A percentile compares a stretch with the other conserved stretches of the same genome.
Evolutionary conservation across 805 yeast genomes (phyloP).

Genomic region (Nakazawaea wyomingensis): DNA sequence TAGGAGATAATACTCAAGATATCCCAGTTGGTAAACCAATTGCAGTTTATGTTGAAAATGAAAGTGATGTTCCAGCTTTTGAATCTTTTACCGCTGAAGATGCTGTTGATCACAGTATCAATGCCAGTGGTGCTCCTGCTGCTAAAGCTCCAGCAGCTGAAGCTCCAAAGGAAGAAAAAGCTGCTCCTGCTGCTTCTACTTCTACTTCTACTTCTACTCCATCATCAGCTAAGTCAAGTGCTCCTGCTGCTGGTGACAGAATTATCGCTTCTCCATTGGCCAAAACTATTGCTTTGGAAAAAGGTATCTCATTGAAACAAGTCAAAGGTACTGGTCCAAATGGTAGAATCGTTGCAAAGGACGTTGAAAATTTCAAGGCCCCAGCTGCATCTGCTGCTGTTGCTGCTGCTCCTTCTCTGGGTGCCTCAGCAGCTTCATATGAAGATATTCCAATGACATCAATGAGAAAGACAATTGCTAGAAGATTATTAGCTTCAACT

Average conservation of each 20-base stretch:
- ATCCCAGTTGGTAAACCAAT: constrained; percentile 93
- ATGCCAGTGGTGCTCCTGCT: neutral
- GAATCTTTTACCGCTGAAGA: constrained; percentile 79
- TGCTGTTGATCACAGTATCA: constrained; percentile 44
- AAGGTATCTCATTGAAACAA: constrained; percentile 81
- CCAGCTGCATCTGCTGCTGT: constrained; percentile 37
- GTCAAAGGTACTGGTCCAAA: constrained; percentile 91
- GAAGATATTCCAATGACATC: constrained; percentile 81
- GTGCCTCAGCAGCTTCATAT: constrained; percentile 54
- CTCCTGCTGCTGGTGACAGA: constrained; percentile 42
- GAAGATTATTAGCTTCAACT: constrained; percentile 82
- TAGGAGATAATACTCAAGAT: constrained; percentile 83
- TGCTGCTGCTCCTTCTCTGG: constrained; percentile 37
- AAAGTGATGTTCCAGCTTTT: constrained; percentile 81
- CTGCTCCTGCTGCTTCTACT: constrained; percentile 34
- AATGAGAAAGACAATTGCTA: constrained; percentile 93
- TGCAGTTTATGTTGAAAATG: constrained; percentile 92
- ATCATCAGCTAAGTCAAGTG: constrained; percentile 31
- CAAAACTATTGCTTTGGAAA: constrained; percentile 85
- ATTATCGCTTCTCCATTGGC: constrained; percentile 95
- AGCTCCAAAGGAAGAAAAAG: constrained; percentile 17
- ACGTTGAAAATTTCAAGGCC: constrained; percentile 70
- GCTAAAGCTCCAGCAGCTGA: no score
- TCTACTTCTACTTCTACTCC: constrained; percentile 24
- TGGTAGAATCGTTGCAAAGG: constrained; percentile 90